Conservation (phyloP, 164 flowering plant species). For the Saururus chinensis region DNA sequence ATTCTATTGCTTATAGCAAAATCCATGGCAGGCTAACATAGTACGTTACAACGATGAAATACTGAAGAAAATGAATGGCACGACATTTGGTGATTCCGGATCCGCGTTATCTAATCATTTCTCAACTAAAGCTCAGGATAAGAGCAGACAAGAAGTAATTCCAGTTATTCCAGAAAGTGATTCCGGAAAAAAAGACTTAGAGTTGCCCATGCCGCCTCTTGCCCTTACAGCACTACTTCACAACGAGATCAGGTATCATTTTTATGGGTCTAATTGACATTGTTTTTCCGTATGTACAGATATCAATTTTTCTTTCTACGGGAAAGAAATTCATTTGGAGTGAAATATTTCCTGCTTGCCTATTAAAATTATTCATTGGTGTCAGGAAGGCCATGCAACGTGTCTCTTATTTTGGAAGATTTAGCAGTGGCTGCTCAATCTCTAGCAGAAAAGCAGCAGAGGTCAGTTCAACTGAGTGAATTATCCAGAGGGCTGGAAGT, state of each 20-base stretch:
- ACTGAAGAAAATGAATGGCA: constrained; percentile 42
- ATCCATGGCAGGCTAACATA: constrained; percentile 62
- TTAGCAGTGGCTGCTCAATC: constrained; percentile 66
- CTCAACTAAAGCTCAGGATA: constrained; percentile 15
- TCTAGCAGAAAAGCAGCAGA: constrained; percentile 61
- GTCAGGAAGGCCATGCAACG: constrained; percentile 92
- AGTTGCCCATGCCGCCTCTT: constrained; percentile 86
- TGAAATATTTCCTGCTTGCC: background rate
- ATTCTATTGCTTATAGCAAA: background rate
- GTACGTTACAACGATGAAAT: constrained; percentile 65
- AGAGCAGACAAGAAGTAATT: constrained; percentile 15
- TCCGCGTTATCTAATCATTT: constrained; percentile 18
- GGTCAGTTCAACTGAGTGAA: constrained; percentile 42
- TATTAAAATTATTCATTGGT: constrained; percentile 20
- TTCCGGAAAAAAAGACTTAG: constrained; percentile 46
- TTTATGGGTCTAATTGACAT: background rate
- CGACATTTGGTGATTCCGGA: constrained; percentile 25
- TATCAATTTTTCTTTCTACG: background rate
- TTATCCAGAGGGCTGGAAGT: constrained; percentile 37
- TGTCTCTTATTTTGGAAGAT: constrained; percentile 62
- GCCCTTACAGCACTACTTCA: constrained; percentile 60
- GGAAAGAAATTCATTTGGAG: background rate
- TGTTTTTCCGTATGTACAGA: background rate
- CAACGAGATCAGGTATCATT: constrained; percentile 44
- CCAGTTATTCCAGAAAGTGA: constrained; percentile 7